Percentiles rank a stretch among this genome's conserved stretches.
Evolutionary conservation across 2,329 filamentous ascomycete species (phyloP).

Genomic region (Fonsecaea pugnacius): DNA sequence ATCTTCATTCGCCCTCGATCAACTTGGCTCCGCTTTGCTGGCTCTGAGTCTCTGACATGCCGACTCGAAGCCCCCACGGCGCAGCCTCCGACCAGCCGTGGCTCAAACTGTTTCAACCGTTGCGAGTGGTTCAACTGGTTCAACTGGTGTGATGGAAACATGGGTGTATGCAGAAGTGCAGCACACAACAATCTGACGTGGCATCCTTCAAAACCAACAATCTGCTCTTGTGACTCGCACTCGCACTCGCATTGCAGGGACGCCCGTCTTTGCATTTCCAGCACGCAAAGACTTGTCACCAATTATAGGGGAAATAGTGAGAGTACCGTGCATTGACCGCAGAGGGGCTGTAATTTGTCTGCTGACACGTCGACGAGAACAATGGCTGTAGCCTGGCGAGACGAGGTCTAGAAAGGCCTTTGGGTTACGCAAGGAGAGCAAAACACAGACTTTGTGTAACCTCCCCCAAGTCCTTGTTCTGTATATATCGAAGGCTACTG

Average conservation of each 20-base stretch:
- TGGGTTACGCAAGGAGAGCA: neutral
- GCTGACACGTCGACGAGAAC: neutral
- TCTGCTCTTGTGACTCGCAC: conserved; percentile 23
- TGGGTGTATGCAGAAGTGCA: conserved; percentile 17
- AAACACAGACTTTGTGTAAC: conserved; percentile 14
- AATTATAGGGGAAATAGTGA: conserved; percentile 2
- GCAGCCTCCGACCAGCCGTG: conserved; percentile 20
- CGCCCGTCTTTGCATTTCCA: conserved; percentile 9
- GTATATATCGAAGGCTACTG: neutral
- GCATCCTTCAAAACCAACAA: conserved; percentile 20
- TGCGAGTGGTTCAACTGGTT: neutral
- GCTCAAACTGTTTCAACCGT: conserved; percentile 3
- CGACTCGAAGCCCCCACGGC: conserved; percentile 15
- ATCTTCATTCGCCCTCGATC: conserved; percentile 25
- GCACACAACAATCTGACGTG: conserved; percentile 24
- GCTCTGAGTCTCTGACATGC: conserved; percentile 19
- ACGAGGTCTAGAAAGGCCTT: neutral
- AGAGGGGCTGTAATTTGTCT: neutral
- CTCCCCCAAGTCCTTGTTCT: neutral
- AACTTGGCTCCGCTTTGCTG: conserved; percentile 8
- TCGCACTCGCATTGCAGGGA: conserved; percentile 11
- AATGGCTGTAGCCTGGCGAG: neutral
- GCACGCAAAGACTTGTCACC: neutral
- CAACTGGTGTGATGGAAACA: conserved; percentile 14
- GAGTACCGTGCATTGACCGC: conserved; percentile 13